phyloP scores from a whole-genome alignment of 1,284 basidiomycete species.

The Amylostereum chailletii region DNA sequence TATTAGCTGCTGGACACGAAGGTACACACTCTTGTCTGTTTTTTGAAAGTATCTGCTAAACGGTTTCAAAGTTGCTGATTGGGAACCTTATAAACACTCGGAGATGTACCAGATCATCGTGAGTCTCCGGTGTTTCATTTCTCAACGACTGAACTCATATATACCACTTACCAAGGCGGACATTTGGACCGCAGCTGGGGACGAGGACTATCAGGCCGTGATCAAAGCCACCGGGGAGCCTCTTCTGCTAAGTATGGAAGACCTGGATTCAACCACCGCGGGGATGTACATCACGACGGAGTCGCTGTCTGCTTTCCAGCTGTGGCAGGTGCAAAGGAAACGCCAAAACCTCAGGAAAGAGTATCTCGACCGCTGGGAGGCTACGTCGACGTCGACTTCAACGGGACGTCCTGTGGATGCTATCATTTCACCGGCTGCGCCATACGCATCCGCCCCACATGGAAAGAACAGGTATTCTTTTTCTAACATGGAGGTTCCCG shows the following conservation, averaged over 20 bases:
- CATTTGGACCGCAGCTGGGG: conserved; percentile 22
- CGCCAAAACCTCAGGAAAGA: conserved; percentile 27
- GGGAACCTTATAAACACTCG: conserved; percentile 37
- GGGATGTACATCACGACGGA: conserved; percentile 7
- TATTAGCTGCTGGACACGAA: conserved; percentile 41
- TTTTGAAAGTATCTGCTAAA: not conserved
- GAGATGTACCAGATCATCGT: conserved; percentile 42
- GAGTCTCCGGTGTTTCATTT: conserved; percentile 6
- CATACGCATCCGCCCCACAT: conserved; percentile 28
- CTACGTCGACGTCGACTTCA: conserved; percentile 26
- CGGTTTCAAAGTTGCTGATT: conserved; percentile 34
- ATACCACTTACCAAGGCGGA: conserved; percentile 11
- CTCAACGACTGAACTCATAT: conserved; percentile 6
- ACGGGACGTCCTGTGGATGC: conserved; percentile 38
- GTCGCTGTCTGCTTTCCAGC: conserved; percentile 21
- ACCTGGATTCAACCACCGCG: conserved; percentile 6
- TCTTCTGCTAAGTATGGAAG: conserved; percentile 20
- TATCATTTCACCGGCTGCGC: conserved; percentile 28
- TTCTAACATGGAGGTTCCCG: not conserved
- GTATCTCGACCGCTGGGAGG: conserved; percentile 37
- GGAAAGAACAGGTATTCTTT: conserved; percentile 23
- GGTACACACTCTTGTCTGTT: conserved; percentile 16
- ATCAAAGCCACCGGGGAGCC: conserved; percentile 19
- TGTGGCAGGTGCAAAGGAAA: conserved; percentile 33
- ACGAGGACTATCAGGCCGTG: conserved; percentile 18